Percentiles rank a stretch among this genome's conserved stretches.
These are phyloP conservation scores for Leptographium lundbergii DNA, from an alignment of 2,329 filamentous ascomycete species.

Conservation along the genomic window DNA sequence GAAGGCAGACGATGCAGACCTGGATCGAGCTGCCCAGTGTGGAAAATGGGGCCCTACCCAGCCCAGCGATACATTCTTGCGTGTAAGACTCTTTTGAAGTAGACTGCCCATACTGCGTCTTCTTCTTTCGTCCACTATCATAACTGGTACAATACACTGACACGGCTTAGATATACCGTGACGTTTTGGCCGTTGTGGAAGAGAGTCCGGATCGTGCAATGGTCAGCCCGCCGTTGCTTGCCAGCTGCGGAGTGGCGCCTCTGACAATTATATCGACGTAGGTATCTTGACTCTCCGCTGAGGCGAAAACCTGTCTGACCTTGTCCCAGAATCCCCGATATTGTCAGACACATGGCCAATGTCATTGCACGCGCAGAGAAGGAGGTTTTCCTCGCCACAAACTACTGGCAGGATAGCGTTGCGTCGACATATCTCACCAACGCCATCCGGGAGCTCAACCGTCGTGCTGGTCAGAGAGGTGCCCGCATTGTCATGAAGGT, in stretches of 20 bases:
- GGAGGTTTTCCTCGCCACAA: slow-evolving; percentile 64
- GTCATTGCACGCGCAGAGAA: slow-evolving; percentile 59
- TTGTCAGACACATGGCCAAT: slow-evolving; percentile 63
- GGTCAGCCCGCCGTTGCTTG: slow-evolving; percentile 39
- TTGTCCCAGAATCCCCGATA: slow-evolving; percentile 43
- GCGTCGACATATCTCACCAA: slow-evolving; percentile 56
- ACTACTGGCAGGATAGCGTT: slow-evolving; percentile 60
- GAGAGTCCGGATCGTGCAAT: slow-evolving; percentile 36
- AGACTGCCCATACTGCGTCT: neutral
- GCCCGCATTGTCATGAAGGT: slow-evolving; percentile 55
- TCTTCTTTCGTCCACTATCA: neutral
- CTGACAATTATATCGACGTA: slow-evolving; percentile 54
- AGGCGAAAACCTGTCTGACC: neutral
- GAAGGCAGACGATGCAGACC: slow-evolving; percentile 22
- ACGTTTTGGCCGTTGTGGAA: slow-evolving; percentile 45
- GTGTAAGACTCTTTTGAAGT: slow-evolving; percentile 22
- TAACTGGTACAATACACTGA: neutral
- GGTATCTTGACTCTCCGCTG: neutral
- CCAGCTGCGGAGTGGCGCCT: slow-evolving; percentile 47
- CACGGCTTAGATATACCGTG: slow-evolving; percentile 43
- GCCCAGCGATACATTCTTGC: slow-evolving; percentile 57
- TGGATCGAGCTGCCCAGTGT: slow-evolving; percentile 44
- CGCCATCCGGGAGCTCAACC: slow-evolving; percentile 56
- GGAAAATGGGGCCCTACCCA: slow-evolving; percentile 52
- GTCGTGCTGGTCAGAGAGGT: slow-evolving; percentile 44